Conservation (phyloP, 2,329 filamentous ascomycete genomes). For the Ascochyta rabiei region DNA sequence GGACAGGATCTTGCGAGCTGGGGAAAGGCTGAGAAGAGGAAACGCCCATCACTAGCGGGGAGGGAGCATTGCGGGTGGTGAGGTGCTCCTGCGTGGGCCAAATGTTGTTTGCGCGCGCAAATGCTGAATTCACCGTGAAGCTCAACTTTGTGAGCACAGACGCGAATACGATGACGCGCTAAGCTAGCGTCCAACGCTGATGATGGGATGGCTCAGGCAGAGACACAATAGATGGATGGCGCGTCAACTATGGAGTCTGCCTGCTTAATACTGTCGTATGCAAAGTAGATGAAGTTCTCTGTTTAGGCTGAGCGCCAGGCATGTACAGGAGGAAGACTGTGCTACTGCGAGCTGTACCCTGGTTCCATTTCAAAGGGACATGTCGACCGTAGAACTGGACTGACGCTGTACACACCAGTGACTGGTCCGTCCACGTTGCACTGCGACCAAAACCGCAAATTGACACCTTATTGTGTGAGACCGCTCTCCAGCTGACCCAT, state of each 20-base stretch:
- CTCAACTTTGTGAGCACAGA: neutral
- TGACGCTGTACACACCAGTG: neutral
- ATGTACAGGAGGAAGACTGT: too few relatives aligned
- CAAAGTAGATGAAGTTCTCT: too few relatives aligned
- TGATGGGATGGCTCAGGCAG: neutral
- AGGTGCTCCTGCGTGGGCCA: neutral
- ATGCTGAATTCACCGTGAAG: slow-evolving; percentile 6
- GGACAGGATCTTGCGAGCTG: slow-evolving; percentile 4
- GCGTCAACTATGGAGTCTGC: too few relatives aligned
- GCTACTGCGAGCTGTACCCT: too few relatives aligned
- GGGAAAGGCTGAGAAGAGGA: slow-evolving; percentile 25
- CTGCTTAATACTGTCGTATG: too few relatives aligned
- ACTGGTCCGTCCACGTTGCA: neutral
- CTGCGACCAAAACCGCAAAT: neutral
- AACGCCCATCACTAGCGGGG: slow-evolving; percentile 18
- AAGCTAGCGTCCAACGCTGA: neutral
- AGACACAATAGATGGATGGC: too few relatives aligned
- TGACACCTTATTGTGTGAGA: neutral
- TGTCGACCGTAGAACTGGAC: too few relatives aligned
- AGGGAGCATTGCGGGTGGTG: neutral
- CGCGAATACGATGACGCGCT: neutral
- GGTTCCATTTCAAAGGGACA: too few relatives aligned
- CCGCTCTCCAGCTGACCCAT: neutral
- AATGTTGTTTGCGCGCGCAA: neutral
- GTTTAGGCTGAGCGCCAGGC: too few relatives aligned